A percentile compares a stretch with the other conserved stretches of the same genome.
These are phyloP conservation scores for Acacia melanoxylon DNA, from an alignment of 306 rosid genomes.

Conservation along the genomic window DNA sequence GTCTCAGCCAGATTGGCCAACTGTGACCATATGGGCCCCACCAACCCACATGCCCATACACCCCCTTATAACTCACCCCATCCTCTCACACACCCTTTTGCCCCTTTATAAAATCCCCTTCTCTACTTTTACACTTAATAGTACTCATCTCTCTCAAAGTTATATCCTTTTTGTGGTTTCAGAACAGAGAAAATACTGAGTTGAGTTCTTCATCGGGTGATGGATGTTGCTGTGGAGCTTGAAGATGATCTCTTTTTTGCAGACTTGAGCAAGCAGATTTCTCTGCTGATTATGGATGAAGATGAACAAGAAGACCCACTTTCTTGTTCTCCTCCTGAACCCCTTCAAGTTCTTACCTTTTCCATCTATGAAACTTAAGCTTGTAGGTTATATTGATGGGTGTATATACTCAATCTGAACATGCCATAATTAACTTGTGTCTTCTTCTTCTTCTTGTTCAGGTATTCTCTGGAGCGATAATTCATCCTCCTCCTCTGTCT, in stretches of 20 bases:
- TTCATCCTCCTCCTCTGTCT: conserved; percentile 58
- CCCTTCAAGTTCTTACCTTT: conserved; percentile 57
- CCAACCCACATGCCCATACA: conserved; percentile 70
- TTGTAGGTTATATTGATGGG: neutral
- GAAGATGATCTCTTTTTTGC: conserved; percentile 88
- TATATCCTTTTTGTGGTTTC: neutral
- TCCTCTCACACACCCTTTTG: conserved; percentile 30
- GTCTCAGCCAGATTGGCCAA: conserved; percentile 65
- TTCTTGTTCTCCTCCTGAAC: conserved; percentile 48
- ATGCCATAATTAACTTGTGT: neutral
- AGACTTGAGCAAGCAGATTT: conserved; percentile 83
- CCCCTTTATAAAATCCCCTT: conserved; percentile 42
- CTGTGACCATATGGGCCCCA: conserved; percentile 58
- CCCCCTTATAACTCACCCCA: conserved; percentile 24
- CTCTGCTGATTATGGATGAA: conserved; percentile 90
- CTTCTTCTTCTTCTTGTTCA: conserved; percentile 30
- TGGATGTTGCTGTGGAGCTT: conserved; percentile 60
- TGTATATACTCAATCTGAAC: neutral
- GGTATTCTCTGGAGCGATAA: conserved; percentile 56
- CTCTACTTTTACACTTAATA: neutral
- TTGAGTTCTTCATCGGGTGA: neutral
- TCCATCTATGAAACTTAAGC: neutral
- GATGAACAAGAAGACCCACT: conserved; percentile 60
- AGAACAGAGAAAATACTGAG: neutral
- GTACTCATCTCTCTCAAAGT: neutral